Evolutionary conservation across 306 rosid species (phyloP).

Genomic region (Dalbergia oliveri): DNA sequence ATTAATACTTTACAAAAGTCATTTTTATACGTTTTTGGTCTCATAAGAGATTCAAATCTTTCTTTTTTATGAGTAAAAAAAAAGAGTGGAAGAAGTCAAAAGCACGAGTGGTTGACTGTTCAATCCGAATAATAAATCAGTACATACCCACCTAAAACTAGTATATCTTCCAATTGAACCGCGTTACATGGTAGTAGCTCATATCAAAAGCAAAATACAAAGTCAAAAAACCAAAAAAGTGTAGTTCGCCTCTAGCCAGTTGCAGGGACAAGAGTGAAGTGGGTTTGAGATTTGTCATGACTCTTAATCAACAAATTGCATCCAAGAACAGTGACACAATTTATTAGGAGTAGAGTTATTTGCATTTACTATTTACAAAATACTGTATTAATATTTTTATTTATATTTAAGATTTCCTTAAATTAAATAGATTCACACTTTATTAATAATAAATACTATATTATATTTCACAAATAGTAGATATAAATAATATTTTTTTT

Average conservation of each 20-base stretch:
- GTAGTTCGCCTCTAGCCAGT: not conserved
- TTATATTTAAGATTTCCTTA: too few species aligned
- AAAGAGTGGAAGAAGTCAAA: constrained; percentile 7
- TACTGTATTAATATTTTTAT: too few species aligned
- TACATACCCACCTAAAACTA: not conserved
- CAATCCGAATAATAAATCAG: not conserved
- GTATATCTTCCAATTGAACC: not conserved
- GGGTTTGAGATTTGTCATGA: not conserved
- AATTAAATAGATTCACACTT: too few species aligned
- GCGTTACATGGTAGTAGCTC: not conserved
- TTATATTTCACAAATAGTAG: too few species aligned
- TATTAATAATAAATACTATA: too few species aligned
- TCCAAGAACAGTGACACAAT: not conserved
- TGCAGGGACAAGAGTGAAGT: not conserved
- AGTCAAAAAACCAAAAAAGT: not conserved
- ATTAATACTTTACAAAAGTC: not conserved
- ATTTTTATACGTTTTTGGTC: not conserved
- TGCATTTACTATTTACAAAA: too few species aligned
- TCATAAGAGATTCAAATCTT: not conserved
- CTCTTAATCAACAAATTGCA: not conserved
- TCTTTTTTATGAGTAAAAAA: not conserved
- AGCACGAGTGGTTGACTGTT: not conserved
- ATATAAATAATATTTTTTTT: too few species aligned
- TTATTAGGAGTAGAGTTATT: too few species aligned
- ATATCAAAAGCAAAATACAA: not conserved